These are phyloP conservation scores for Davidsoniella virescens DNA, from an alignment of 2,329 filamentous ascomycete genomes.

Conservation along the genomic window DNA sequence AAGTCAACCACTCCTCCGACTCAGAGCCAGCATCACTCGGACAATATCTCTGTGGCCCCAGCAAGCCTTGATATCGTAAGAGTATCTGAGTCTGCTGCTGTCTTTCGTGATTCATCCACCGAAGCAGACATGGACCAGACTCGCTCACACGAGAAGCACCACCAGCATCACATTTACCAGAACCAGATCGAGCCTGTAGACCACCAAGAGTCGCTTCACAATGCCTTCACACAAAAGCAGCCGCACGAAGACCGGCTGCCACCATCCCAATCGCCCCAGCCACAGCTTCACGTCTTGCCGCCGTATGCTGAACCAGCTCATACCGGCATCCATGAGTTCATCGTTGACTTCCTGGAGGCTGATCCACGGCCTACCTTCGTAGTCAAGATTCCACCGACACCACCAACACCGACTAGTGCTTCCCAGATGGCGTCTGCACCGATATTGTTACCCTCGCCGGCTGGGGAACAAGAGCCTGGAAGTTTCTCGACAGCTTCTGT, in stretches of 20 bases:
- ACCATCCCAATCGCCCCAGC: background rate
- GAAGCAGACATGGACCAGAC: background rate
- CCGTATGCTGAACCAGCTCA: background rate
- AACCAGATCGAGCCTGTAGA: background rate
- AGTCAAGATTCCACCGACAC: constrained; percentile 4
- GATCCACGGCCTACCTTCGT: constrained; percentile 28
- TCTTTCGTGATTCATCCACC: no score
- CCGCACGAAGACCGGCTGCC: background rate
- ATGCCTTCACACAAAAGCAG: background rate
- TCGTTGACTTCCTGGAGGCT: constrained; percentile 25
- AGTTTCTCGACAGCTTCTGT: constrained; percentile 4
- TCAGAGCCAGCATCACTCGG: background rate
- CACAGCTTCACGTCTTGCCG: background rate
- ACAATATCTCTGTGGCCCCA: background rate
- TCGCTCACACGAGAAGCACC: background rate
- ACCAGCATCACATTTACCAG: background rate
- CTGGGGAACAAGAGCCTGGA: background rate
- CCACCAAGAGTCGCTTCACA: background rate
- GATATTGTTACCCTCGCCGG: constrained; percentile 3
- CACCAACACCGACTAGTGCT: background rate
- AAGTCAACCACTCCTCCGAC: background rate
- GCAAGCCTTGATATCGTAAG: background rate
- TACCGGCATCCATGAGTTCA: constrained; percentile 4
- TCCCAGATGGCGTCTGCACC: background rate
- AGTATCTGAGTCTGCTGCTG: no score